Evolutionary conservation across 768 basidiomycete genomes (phyloP).

Genomic region (Termitomyces sp.): DNA sequence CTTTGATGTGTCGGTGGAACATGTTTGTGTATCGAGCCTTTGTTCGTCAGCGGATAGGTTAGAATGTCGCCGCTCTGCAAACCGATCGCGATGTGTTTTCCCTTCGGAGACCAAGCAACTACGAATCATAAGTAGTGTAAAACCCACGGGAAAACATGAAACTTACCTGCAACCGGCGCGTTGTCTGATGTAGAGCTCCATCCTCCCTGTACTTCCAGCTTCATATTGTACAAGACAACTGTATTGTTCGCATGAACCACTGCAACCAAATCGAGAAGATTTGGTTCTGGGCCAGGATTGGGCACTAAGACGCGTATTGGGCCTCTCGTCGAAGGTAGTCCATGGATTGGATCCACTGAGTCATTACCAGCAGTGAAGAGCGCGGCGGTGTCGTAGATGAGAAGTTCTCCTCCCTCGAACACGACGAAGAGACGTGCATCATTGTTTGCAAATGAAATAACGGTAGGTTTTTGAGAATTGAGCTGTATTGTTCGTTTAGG

Average conservation of each 20-base stretch:
- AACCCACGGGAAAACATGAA: background rate
- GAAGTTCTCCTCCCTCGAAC: slow-evolving; percentile 53
- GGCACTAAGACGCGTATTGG: slow-evolving; percentile 53
- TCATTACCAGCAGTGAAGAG: slow-evolving; percentile 45
- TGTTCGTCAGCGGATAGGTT: slow-evolving; percentile 58
- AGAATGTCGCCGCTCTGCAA: slow-evolving; percentile 67
- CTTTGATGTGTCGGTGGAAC: slow-evolving; percentile 54
- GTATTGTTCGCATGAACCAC: slow-evolving; percentile 43
- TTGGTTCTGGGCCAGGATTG: slow-evolving; percentile 57
- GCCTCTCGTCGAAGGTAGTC: slow-evolving; percentile 41
- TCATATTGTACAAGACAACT: slow-evolving; percentile 61
- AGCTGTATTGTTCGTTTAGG: slow-evolving; percentile 50
- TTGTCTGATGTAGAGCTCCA: slow-evolving; percentile 46
- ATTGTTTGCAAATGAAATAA: slow-evolving; percentile 53
- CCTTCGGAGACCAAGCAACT: slow-evolving; percentile 88
- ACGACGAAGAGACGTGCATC: slow-evolving; percentile 62
- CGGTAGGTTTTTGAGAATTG: slow-evolving; percentile 41
- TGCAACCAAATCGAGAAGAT: slow-evolving; percentile 55
- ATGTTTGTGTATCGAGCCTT: slow-evolving; percentile 51
- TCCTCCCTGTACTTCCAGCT: slow-evolving; percentile 54
- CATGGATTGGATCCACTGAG: slow-evolving; percentile 44
- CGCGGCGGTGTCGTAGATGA: slow-evolving; percentile 53
- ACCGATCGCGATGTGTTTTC: slow-evolving; percentile 79
- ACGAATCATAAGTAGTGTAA: background rate
- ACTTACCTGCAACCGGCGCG: slow-evolving; percentile 58